A percentile compares a stretch with the other conserved stretches of the same genome.
phyloP scores from a whole-genome alignment of 2,329 filamentous ascomycete genomes.

The Zymoseptoria tritici region DNA sequence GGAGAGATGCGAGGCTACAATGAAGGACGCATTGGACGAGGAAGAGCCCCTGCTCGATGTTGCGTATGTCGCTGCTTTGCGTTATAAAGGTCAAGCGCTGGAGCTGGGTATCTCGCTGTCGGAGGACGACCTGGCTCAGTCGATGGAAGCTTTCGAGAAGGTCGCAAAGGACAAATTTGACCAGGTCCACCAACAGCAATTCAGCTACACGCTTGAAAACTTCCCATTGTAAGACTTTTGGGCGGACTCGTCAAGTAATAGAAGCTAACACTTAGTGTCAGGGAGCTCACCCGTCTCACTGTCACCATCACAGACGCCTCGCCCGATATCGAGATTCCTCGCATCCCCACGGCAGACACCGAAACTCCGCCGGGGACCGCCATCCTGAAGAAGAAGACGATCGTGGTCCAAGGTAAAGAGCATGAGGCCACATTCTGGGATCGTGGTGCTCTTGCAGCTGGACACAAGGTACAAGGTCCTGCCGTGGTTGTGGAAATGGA shows the following conservation, averaged over 20 bases:
- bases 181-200: slow-evolving; percentile 20
- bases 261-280: not conserved
- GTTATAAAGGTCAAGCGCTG: slow-evolving; percentile 22
- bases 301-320: slow-evolving; percentile 20
- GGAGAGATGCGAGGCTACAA: slow-evolving; percentile 16
- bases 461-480: slow-evolving; percentile 19
- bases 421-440: slow-evolving; percentile 20
- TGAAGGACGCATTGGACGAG: slow-evolving; percentile 17
- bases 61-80: slow-evolving; percentile 18
- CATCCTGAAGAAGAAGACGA: slow-evolving; percentile 19
- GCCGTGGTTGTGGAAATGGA: slow-evolving; percentile 23
- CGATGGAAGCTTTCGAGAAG: slow-evolving; percentile 19
- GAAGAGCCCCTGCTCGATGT: slow-evolving; percentile 12
- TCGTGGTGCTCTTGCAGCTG: slow-evolving; percentile 18
- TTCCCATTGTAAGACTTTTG: slow-evolving; percentile 11
- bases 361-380: slow-evolving; percentile 17
- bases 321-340: slow-evolving; percentile 20
- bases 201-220: slow-evolving; percentile 22
- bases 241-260: not conserved
- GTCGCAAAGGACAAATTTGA: slow-evolving; percentile 19
- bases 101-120: slow-evolving; percentile 18
- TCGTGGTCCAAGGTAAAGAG: slow-evolving; percentile 20
- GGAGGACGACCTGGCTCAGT: slow-evolving; percentile 14
- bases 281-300: slow-evolving; percentile 19
- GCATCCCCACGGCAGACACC: slow-evolving; percentile 12